Percentiles rank a stretch among this genome's conserved stretches.
These are phyloP conservation scores for Primulina tabacum DNA, from an alignment of 257 asterid species.

Conservation along the genomic window DNA sequence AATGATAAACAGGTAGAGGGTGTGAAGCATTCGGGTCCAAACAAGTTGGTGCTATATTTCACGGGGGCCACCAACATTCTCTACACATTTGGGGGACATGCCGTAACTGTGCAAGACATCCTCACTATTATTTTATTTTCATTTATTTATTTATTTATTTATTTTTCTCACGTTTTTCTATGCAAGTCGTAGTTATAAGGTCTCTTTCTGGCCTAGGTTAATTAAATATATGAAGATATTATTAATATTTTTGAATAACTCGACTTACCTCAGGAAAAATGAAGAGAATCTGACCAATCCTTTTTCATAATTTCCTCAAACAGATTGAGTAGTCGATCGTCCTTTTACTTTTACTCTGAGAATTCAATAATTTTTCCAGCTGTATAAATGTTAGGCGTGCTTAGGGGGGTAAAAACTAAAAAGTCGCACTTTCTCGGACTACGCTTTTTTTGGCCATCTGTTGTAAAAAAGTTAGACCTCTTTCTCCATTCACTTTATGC, in stretches of 20 bases:
- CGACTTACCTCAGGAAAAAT: conserved; percentile 19
- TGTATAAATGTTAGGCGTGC: conserved; percentile 35
- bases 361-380: conserved; percentile 18
- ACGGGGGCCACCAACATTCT: conserved; percentile 94
- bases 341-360: conserved; percentile 11
- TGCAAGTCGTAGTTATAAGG: background rate
- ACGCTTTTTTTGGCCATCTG: conserved; percentile 18
- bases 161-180: background rate
- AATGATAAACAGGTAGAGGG: conserved; percentile 50
- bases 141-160: background rate
- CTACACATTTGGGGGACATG: conserved; percentile 96
- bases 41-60: conserved; percentile 75
- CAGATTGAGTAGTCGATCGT: conserved; percentile 26
- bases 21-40: conserved; percentile 77
- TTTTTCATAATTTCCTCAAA: background rate
- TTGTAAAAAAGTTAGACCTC: conserved; percentile 26
- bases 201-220: conserved; percentile 16
- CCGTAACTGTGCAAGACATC: conserved; percentile 88
- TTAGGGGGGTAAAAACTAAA: conserved; percentile 4
- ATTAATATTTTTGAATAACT: too few species aligned
- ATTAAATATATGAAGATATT: background rate
- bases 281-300: conserved; percentile 27
- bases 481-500: conserved; percentile 31
- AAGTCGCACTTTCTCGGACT: conserved; percentile 24
- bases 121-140: background rate